These are phyloP conservation scores for Metschnikowia lachancei DNA, from an alignment of 805 yeast species.

Conservation along the genomic window DNA sequence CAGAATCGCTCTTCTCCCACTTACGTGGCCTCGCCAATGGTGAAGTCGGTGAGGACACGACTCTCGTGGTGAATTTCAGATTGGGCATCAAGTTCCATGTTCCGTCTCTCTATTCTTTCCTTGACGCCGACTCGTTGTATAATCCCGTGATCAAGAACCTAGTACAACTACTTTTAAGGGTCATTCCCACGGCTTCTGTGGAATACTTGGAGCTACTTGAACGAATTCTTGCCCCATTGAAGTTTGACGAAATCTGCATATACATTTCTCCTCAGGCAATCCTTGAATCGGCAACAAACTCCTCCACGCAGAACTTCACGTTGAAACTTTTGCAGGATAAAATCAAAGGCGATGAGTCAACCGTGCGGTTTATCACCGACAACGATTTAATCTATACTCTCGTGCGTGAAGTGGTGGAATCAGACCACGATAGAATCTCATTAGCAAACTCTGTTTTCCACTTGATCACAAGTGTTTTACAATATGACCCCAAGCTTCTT, in stretches of 20 bases:
- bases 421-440: background rate
- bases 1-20: slow-evolving; percentile 6
- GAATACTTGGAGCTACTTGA: slow-evolving; percentile 8
- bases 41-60: slow-evolving; percentile 2
- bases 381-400: background rate
- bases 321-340: background rate
- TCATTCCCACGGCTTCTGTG: slow-evolving; percentile 1
- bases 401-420: background rate
- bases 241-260: slow-evolving; percentile 7
- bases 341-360: background rate
- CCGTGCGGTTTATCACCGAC: background rate
- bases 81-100: slow-evolving; percentile 7
- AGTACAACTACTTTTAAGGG: slow-evolving; percentile 12
- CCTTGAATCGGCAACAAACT: slow-evolving; percentile 1
- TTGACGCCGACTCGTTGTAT: slow-evolving; percentile 3
- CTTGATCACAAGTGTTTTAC: background rate
- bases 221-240: slow-evolving; percentile 9
- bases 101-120: slow-evolving; percentile 8
- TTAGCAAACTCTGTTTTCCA: background rate
- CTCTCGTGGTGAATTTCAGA: slow-evolving; percentile 7
- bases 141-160: slow-evolving; percentile 13
- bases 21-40: slow-evolving; percentile 8
- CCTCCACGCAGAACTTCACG: slow-evolving; percentile 3
- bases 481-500: background rate
- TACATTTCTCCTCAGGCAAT: slow-evolving; percentile 10